Base-by-base conservation (phyloP, 805 yeast genomes). In the Wickerhamomyces queroliae region DNA sequence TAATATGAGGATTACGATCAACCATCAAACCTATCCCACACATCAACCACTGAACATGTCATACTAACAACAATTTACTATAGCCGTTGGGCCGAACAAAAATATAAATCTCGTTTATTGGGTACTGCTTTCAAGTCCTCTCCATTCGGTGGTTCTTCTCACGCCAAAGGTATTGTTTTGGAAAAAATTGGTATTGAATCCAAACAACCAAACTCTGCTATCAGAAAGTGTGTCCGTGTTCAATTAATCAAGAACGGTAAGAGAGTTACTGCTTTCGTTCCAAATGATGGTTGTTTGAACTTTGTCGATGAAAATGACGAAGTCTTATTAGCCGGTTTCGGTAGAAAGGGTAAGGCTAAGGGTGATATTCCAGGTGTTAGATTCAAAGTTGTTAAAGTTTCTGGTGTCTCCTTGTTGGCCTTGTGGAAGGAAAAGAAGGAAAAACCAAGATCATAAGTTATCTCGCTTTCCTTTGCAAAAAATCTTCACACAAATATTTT, bases 361-460 rank as follows among this genome's bases (percentile, higher is more conserved):
- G 99, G 99, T 83, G 99, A 93, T 90, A 91, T 93, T 69, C 99
- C 99, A 74, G 99, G 99, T 88, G 99, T 93, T 70, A 93, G 99
- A 86, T 93, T 93, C 89, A 93, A 93, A 87, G 99, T 93, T 71
- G 99, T 93, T 72, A 93, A 93, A 83, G 99, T 93, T 63, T 87
- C 99, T 63, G 99, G 99, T 86, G 99, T 95, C 66, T 93, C 99
- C 63, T 83, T 93, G 74, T 82, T 90, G 71, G 99, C 99, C 72
- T 83, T 93, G 75, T 93, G 96, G 97, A 93, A 91, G 83, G 99
- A 95, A 83, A 93, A 93, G 97, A 93, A 93, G 88, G 99, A 95
- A 83, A 93, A 93, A 90, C 98, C 98, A 81, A 89, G 99, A 82
- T 90, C 97, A 69, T 90, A 86, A 79, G 56, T 58, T 51, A 24